Evolutionary conservation across 345 rosid genomes (phyloP), one percentile per base, ranked within the genome.

Genomic region (Erodium maritimum): DNA sequence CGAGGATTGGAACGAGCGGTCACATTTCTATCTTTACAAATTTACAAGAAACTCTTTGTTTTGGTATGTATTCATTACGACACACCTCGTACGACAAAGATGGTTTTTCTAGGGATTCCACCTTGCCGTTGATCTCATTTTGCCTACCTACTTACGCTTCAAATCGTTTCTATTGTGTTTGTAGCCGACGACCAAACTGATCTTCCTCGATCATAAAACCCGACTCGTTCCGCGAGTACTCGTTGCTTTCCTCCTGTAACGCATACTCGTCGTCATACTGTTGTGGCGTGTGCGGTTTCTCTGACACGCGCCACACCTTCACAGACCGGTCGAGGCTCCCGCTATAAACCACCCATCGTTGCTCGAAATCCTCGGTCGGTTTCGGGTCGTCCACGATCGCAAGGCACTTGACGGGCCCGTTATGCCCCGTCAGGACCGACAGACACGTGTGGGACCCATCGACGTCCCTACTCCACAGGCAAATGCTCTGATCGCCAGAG

Each of bases 261-360:
- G 5, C 37, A 18, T 56, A 33, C 13, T 61, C 73, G 6, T 23
- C 64, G 37, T 52, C 69, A 13, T 62, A 56, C 9, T 53, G 68
- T 19, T 56, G 61, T 17, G 57, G 58, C 67, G 54, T 22, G 8
- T 83, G 72, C 5, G 79, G 84, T 56, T 48, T 65, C 74, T 91
- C 96, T 4, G 85, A 82, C 19, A 88, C 79, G 54, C 84, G 70
- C 95, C 98, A 91, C 74, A 91, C 82, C 67, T 88, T 91, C 59
- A 91, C 88, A 5, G 95, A 88, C 66, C 86, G 84, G 61, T 91
- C 96, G 59, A 91, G 69, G 69, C 98, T 91, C 23, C 96, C 98
- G 55, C 98, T 91, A 57, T 91, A 91, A 68, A 91, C 71, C 24
- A 82, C 82, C 95, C 96, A 91, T 62, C 79, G 67, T 45, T 37